Conservation (phyloP, 306 rosid genomes). For the Senna tora region DNA sequence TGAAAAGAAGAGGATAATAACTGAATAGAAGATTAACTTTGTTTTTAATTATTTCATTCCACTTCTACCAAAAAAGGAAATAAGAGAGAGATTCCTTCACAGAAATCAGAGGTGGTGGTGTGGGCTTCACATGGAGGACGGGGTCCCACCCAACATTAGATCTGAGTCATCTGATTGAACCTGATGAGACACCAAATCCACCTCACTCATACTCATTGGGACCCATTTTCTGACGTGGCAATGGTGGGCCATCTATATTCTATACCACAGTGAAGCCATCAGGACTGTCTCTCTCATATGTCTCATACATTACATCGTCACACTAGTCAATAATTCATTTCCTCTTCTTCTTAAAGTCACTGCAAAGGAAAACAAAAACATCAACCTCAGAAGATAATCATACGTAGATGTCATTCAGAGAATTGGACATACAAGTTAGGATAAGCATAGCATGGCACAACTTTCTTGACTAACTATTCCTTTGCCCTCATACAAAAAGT, state of each 20-base stretch:
- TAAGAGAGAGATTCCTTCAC: slow-evolving; percentile 41
- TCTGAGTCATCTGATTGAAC: slow-evolving; percentile 42
- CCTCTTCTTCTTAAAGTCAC: not conserved
- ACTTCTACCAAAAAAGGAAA: not conserved
- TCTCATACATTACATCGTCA: not conserved
- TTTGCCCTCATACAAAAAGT: not conserved
- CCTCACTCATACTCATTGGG: slow-evolving; percentile 27
- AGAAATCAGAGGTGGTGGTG: slow-evolving; percentile 19
- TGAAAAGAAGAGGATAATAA: not conserved
- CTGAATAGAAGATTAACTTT: not conserved
- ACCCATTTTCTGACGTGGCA: slow-evolving; percentile 36
- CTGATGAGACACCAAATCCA: slow-evolving; percentile 17
- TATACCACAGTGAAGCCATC: not conserved
- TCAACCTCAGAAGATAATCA: not conserved
- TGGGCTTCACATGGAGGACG: slow-evolving; percentile 55
- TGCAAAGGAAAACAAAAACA: slow-evolving; percentile 22
- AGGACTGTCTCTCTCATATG: slow-evolving; percentile 18
- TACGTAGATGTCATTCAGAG: not conserved
- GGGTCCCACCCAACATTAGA: slow-evolving; percentile 38
- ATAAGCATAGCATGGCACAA: not conserved
- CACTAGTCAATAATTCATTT: not conserved
- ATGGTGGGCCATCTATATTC: not conserved
- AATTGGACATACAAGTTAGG: not conserved
- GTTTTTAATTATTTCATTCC: not conserved
- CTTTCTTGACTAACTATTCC: slow-evolving; percentile 37